These are phyloP conservation scores for Aspergillus viridinutans DNA, from an alignment of 2,329 filamentous ascomycete genomes.

Conservation along the genomic window DNA sequence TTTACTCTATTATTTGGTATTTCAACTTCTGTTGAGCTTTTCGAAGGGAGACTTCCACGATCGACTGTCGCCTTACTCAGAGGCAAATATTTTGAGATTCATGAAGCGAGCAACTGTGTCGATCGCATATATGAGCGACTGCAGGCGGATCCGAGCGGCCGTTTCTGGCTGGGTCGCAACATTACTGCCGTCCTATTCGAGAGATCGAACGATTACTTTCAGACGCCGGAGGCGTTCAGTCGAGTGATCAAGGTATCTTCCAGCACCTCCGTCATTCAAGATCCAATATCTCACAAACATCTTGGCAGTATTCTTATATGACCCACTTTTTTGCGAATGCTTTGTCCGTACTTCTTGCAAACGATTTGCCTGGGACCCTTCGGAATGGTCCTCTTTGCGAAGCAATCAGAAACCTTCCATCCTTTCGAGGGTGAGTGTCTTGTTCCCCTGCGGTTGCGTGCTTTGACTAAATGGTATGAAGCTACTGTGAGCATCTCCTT, in stretches of 20 bases:
- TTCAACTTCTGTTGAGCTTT: constrained; percentile 59
- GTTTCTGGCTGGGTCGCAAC: constrained; percentile 51
- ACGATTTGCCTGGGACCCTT: constrained; percentile 16
- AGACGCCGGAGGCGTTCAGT: constrained; percentile 53
- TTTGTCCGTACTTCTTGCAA: constrained; percentile 48
- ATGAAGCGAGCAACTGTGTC: constrained; percentile 45
- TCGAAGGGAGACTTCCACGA: constrained; percentile 55
- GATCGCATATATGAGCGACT: constrained; percentile 39
- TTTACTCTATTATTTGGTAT: constrained; percentile 58
- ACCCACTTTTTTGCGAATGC: constrained; percentile 61
- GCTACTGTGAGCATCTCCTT: constrained; percentile 41
- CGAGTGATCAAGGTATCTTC: constrained; percentile 48
- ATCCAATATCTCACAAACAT: constrained; percentile 6
- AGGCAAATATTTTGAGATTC: constrained; percentile 52
- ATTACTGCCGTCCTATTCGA: constrained; percentile 51
- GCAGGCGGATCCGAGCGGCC: constrained; percentile 31
- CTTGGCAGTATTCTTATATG: constrained; percentile 57
- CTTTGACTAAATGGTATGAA: constrained; percentile 19
- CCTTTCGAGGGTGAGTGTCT: constrained; percentile 46
- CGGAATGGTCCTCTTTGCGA: constrained; percentile 46
- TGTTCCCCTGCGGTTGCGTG: background rate
- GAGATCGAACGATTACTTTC: constrained; percentile 56
- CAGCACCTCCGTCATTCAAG: background rate
- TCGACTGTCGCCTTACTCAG: constrained; percentile 50
- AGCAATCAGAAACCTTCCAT: constrained; percentile 54